These are phyloP conservation scores for Golubevia pallescens DNA, from an alignment of 1,284 basidiomycete genomes.

Conservation along the genomic window DNA sequence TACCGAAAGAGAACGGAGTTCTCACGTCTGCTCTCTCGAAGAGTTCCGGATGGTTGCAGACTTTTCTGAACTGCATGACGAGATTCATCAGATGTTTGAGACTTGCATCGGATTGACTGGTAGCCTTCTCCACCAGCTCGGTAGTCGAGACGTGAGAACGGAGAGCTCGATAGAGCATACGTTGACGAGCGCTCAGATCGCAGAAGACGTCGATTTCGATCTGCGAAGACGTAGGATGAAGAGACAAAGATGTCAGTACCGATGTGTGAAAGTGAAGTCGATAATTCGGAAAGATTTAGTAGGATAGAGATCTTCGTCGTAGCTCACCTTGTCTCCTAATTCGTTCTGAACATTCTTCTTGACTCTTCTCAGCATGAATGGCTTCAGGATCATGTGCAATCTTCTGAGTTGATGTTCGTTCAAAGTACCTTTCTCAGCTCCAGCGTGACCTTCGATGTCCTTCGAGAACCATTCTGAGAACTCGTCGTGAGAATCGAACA, in stretches of 20 bases:
- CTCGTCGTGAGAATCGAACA: slow-evolving; percentile 65
- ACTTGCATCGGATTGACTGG: slow-evolving; percentile 46
- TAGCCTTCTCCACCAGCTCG: slow-evolving; percentile 62
- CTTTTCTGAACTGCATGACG: slow-evolving; percentile 65
- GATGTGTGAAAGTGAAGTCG: too few relatives aligned
- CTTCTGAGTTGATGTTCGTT: slow-evolving; percentile 64
- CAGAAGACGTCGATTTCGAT: slow-evolving; percentile 63
- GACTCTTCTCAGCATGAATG: slow-evolving; percentile 64
- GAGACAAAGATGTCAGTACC: neutral
- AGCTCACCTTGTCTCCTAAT: slow-evolving; percentile 53
- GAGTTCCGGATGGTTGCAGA: slow-evolving; percentile 63
- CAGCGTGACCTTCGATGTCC: slow-evolving; percentile 57
- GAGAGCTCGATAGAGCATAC: slow-evolving; percentile 55
- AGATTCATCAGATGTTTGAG: slow-evolving; percentile 64
- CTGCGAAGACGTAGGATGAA: slow-evolving; percentile 6
- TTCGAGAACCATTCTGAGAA: slow-evolving; percentile 65
- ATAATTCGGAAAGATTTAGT: too few relatives aligned
- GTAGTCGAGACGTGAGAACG: slow-evolving; percentile 57
- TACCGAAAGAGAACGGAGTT: slow-evolving; percentile 49
- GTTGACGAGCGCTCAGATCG: slow-evolving; percentile 60
- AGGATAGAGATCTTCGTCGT: too few relatives aligned
- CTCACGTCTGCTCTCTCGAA: slow-evolving; percentile 63
- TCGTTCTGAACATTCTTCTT: slow-evolving; percentile 65
- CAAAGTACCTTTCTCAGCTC: slow-evolving; percentile 61
- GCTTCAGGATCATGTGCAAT: slow-evolving; percentile 65